These are phyloP conservation scores for Paratinospora sagittata DNA, from an alignment of 164 flowering plant species.

Conservation along the genomic window DNA sequence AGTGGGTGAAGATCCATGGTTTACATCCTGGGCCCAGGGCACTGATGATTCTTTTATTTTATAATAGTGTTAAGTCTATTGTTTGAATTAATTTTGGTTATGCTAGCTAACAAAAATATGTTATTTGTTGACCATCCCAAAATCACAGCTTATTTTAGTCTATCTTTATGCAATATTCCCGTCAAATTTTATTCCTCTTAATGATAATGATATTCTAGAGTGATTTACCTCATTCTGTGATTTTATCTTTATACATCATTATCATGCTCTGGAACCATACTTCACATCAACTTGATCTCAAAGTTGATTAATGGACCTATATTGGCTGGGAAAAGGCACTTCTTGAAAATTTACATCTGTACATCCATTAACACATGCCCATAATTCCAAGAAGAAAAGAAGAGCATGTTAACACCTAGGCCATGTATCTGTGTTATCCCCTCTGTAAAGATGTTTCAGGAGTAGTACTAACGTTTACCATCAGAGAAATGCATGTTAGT, in stretches of 20 bases:
- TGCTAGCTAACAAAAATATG: not conserved
- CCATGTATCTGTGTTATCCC: not conserved
- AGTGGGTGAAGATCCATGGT: no score
- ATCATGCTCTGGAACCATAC: not conserved
- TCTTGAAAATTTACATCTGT: not conserved
- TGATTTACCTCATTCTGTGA: not conserved
- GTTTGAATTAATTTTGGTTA: not conserved
- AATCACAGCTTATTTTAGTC: not conserved
- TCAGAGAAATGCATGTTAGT: not conserved
- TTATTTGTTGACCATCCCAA: not conserved
- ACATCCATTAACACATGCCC: not conserved
- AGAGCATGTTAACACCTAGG: not conserved
- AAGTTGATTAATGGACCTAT: not conserved
- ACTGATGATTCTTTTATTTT: no score
- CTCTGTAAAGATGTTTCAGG: not conserved
- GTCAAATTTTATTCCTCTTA: no score
- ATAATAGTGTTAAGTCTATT: no score
- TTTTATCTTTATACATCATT: no score
- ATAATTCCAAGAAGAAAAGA: not conserved
- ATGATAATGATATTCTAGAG: not conserved
- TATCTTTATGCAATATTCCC: no score
- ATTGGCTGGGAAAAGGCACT: not conserved
- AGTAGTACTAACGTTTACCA: not conserved
- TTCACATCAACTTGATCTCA: no score
- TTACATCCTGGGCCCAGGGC: no score